A percentile compares a stretch with the other conserved stretches of the same genome.
These are phyloP conservation scores for Coniochaeta pulveracea DNA, from an alignment of 2,329 filamentous ascomycete species.

Conservation along the genomic window DNA sequence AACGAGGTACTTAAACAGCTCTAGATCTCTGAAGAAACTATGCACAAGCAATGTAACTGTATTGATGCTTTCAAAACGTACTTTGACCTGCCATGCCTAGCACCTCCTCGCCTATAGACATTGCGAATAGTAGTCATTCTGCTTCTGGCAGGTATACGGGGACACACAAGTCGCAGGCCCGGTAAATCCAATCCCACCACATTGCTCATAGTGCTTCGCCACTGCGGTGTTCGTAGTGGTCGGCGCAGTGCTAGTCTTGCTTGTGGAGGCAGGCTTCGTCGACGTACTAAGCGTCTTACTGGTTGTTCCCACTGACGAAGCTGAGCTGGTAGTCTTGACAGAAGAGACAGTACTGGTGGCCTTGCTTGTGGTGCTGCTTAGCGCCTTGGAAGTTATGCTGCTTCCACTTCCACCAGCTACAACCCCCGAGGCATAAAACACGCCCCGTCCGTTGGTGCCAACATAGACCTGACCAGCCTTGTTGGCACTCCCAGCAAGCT, in stretches of 20 bases:
- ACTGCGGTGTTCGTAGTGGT: conserved; percentile 8
- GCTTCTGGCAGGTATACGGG: conserved; percentile 9
- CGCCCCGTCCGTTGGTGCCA: conserved; percentile 37
- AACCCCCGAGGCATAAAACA: conserved; percentile 23
- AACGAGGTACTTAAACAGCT: no score
- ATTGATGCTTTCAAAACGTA: no score
- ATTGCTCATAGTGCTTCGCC: conserved; percentile 10
- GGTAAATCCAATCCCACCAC: conserved; percentile 11
- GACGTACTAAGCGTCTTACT: conserved; percentile 10
- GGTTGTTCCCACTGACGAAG: conserved; percentile 2
- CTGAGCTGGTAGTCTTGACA: conserved; percentile 4
- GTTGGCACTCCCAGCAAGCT: conserved; percentile 32
- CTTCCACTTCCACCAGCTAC: conserved; percentile 9
- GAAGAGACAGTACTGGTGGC: conserved; percentile 3
- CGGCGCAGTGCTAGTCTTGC: conserved; percentile 6
- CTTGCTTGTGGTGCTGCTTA: conserved; percentile 1
- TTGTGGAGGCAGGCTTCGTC: conserved; percentile 6
- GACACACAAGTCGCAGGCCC: conserved; percentile 12
- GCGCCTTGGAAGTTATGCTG: neutral
- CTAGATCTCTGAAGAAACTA: no score
- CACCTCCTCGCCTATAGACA: conserved; percentile 13
- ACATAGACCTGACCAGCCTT: conserved; percentile 33
- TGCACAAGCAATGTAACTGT: no score
- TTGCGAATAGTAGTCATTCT: conserved; percentile 15
- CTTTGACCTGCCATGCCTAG: no score